phyloP scores from a whole-genome alignment of 495 filamentous ascomycete species.

The Penicillium lagena region DNA sequence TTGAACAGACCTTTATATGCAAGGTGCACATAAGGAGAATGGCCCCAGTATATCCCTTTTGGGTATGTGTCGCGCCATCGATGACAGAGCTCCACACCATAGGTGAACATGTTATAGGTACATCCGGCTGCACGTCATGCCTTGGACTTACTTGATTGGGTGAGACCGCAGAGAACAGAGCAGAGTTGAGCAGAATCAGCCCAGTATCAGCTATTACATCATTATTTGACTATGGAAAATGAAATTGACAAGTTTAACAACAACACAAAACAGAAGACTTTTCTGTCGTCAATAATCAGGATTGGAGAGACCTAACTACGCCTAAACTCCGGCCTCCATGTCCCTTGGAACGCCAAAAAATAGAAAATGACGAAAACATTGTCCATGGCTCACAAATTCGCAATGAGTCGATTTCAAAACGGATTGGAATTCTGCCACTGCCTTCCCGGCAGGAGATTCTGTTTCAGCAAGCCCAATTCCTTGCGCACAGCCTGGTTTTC shows the following conservation, averaged over 20 bases:
- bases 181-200: slow-evolving; percentile 4
- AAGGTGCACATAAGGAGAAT: no score
- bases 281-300: slow-evolving; percentile 19
- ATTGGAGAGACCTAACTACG: slow-evolving; percentile 10
- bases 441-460: slow-evolving; percentile 25
- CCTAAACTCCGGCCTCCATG: neutral
- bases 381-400: no score
- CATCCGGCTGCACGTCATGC: no score
- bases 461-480: slow-evolving; percentile 31
- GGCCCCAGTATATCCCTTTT: no score
- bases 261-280: slow-evolving; percentile 16
- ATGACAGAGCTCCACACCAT: no score
- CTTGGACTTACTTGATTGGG: neutral
- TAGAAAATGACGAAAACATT: neutral
- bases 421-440: slow-evolving; percentile 23
- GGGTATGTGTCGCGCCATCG: no score
- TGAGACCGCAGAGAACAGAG: neutral
- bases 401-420: slow-evolving; percentile 4
- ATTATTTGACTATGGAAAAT: slow-evolving; percentile 16
- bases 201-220: slow-evolving; percentile 25
- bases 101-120: neutral
- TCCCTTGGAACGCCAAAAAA: neutral
- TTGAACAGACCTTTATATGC: no score
- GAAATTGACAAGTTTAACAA: neutral
- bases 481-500: slow-evolving; percentile 33